phyloP scores from a whole-genome alignment of 345 rosid species.

The Heritiera fomes region DNA sequence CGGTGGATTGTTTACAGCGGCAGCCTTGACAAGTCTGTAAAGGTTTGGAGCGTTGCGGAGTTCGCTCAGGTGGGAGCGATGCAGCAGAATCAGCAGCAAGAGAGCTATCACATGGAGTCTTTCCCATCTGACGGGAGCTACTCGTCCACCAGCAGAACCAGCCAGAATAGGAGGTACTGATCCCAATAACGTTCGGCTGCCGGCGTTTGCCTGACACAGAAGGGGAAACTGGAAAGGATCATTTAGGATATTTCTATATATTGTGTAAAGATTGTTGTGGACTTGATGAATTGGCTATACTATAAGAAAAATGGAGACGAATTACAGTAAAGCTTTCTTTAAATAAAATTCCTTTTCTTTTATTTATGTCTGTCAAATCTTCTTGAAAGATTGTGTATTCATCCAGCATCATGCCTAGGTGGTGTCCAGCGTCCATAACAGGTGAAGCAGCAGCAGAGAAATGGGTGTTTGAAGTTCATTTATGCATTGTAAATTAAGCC shows the following conservation, averaged over 20 bases:
- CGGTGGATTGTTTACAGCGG: conserved; percentile 93
- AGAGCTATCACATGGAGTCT: conserved; percentile 37
- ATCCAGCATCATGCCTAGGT: conserved; percentile 11
- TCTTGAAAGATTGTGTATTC: background rate
- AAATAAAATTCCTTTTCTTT: background rate
- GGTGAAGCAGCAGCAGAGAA: conserved; percentile 61
- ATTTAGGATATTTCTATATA: background rate
- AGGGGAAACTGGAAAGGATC: background rate
- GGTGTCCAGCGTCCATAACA: conserved; percentile 27
- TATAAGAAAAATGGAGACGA: background rate
- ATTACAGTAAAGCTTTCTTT: background rate
- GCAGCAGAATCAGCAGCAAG: conserved; percentile 41
- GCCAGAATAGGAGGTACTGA: conserved; percentile 36
- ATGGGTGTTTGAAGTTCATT: conserved; percentile 57
- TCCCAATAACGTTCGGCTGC: background rate
- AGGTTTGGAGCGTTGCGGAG: conserved; percentile 91
- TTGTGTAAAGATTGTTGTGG: background rate
- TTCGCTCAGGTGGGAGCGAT: conserved; percentile 40
- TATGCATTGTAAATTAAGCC: conserved; percentile 42
- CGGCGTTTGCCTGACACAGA: background rate
- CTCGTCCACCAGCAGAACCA: conserved; percentile 36
- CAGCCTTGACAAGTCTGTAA: conserved; percentile 88
- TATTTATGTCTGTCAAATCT: background rate
- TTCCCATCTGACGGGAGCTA: conserved; percentile 38
- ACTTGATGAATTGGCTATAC: background rate